A percentile compares a stretch with the other conserved stretches of the same genome.
phyloP scores from a whole-genome alignment of 1,284 basidiomycete species.

The Cryptococcus sp. region DNA sequence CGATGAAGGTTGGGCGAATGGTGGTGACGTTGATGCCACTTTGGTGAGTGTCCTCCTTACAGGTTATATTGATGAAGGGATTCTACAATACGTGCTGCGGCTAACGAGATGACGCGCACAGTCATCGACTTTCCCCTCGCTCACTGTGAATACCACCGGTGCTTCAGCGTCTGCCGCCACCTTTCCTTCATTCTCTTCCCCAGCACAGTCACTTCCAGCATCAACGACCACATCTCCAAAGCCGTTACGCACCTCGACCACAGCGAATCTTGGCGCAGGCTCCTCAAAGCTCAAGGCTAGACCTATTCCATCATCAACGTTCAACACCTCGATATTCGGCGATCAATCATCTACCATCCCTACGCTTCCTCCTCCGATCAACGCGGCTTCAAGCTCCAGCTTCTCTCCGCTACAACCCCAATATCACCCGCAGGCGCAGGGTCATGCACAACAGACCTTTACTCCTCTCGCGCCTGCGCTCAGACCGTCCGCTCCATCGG shows the following conservation, averaged over 20 bases:
- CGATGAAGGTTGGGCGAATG: constrained; percentile 44
- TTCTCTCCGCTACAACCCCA: constrained; percentile 8
- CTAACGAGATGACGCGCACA: not conserved
- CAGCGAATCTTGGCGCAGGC: constrained; percentile 3
- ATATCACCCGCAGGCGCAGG: constrained; percentile 4
- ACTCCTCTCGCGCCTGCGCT: constrained; percentile 19
- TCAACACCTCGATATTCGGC: constrained; percentile 42
- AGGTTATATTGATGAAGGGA: not conserved
- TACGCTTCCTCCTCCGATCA: not conserved
- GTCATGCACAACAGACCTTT: not conserved
- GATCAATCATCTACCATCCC: constrained; percentile 7
- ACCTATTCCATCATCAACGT: constrained; percentile 40
- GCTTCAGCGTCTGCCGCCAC: constrained; percentile 15
- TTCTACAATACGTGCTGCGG: not conserved
- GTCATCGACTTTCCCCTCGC: constrained; percentile 22
- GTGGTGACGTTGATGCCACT: constrained; percentile 18
- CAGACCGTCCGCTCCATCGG: not conserved
- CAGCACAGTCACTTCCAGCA: not conserved
- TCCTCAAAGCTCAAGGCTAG: constrained; percentile 37
- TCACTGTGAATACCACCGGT: constrained; percentile 12
- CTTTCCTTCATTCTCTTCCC: not conserved
- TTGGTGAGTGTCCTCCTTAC: constrained; percentile 24
- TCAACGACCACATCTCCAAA: constrained; percentile 9
- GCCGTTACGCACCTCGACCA: not conserved
- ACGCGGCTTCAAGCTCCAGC: constrained; percentile 6